Percentiles rank a stretch among this genome's conserved stretches.
phyloP scores from a whole-genome alignment of 352 stramenopile species.

The Globisporangium iwayamae region DNA sequence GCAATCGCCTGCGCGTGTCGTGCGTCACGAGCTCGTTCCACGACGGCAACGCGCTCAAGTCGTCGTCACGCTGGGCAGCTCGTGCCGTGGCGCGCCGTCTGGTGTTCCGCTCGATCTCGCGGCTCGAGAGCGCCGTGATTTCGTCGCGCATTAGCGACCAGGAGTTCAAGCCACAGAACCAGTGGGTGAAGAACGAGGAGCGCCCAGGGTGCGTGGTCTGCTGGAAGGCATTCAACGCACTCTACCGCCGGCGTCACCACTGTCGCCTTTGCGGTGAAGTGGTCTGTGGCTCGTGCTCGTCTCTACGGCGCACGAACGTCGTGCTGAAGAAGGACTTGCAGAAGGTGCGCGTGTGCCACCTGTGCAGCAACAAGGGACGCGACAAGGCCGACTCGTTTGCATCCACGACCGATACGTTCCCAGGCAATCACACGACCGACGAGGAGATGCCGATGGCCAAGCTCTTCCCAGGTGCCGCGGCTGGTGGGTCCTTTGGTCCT shows the following conservation, averaged over 20 bases:
- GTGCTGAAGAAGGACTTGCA: slow-evolving; percentile 33
- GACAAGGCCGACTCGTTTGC: slow-evolving; percentile 28
- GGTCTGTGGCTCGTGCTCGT: slow-evolving; percentile 51
- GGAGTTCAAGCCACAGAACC: slow-evolving; percentile 36
- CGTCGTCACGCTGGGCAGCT: slow-evolving; percentile 27
- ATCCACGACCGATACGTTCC: slow-evolving; percentile 26
- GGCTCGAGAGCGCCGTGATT: slow-evolving; percentile 43
- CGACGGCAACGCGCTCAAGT: slow-evolving; percentile 29
- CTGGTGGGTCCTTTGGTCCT: not conserved
- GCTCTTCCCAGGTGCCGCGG: slow-evolving; percentile 12
- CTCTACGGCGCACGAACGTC: slow-evolving; percentile 37
- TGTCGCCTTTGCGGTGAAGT: slow-evolving; percentile 67
- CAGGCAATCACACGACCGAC: slow-evolving; percentile 19
- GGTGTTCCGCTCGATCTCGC: slow-evolving; percentile 40
- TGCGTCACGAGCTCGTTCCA: slow-evolving; percentile 58
- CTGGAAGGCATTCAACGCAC: slow-evolving; percentile 58
- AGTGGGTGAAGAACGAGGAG: slow-evolving; percentile 69
- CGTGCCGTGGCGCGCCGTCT: slow-evolving; percentile 43
- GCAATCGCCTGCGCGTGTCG: slow-evolving; percentile 42
- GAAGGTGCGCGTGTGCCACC: slow-evolving; percentile 65
- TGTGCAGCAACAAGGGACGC: slow-evolving; percentile 55
- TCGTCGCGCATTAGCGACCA: slow-evolving; percentile 44
- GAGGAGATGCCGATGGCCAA: slow-evolving; percentile 22
- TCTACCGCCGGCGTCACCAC: slow-evolving; percentile 58
- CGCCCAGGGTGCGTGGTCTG: slow-evolving; percentile 53